These are phyloP conservation scores for Hippophae gyantsensis DNA, from an alignment of 306 rosid species.

Conservation along the genomic window DNA sequence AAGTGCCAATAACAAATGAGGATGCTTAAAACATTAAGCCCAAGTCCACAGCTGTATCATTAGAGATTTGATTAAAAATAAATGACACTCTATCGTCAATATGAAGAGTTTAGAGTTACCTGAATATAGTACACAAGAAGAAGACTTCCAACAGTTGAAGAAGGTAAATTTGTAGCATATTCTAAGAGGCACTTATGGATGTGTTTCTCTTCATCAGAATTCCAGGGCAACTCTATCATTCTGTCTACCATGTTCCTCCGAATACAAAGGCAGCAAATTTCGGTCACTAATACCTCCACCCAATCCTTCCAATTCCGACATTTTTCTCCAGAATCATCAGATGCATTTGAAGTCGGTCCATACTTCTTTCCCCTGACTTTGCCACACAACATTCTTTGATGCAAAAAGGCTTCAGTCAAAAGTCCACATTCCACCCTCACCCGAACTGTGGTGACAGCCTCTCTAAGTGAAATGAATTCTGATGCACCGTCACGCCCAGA, in stretches of 20 bases:
- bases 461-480: conserved; percentile 53
- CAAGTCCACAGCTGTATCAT: no score
- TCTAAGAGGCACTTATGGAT: conserved; percentile 78
- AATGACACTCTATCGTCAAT: background rate
- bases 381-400: conserved; percentile 74
- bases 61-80: no score
- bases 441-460: conserved; percentile 91
- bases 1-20: no score
- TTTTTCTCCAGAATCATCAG: conserved; percentile 33
- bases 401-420: conserved; percentile 85
- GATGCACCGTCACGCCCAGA: conserved; percentile 75
- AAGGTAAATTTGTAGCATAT: conserved; percentile 56
- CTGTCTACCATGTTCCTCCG: conserved; percentile 85
- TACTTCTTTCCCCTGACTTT: conserved; percentile 51
- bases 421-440: conserved; percentile 96
- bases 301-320: conserved; percentile 50
- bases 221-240: conserved; percentile 93
- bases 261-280: conserved; percentile 85
- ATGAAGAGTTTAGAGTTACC: conserved; percentile 32
- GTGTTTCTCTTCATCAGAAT: conserved; percentile 79
- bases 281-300: conserved; percentile 82
- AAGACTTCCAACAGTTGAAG: conserved; percentile 68
- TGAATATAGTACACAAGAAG: conserved; percentile 89
- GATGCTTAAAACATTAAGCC: no score
- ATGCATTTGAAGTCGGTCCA: conserved; percentile 31